Conservation (phyloP, 495 filamentous ascomycete genomes). For the Aspergillus bertholletiae region DNA sequence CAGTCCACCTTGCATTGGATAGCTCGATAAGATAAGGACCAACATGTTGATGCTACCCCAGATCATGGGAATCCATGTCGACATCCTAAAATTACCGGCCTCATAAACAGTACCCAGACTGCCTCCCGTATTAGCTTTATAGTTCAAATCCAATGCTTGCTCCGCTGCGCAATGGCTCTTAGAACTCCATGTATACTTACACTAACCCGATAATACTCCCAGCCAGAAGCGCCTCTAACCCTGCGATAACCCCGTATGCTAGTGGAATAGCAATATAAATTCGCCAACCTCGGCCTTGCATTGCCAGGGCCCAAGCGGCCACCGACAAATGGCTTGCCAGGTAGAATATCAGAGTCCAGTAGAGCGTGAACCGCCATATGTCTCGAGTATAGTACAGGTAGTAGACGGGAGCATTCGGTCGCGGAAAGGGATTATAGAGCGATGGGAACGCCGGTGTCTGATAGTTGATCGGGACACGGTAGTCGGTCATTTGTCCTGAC, state of each 20-base stretch:
- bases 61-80: slow-evolving; percentile 93
- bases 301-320: slow-evolving; percentile 65
- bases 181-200: slow-evolving; percentile 52
- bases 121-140: slow-evolving; percentile 8
- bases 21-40: slow-evolving; percentile 87
- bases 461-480: slow-evolving; percentile 63
- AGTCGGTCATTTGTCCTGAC: slow-evolving; percentile 29
- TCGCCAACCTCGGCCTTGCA: slow-evolving; percentile 69
- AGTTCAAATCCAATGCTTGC: too few species aligned
- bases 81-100: slow-evolving; percentile 87
- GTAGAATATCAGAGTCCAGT: slow-evolving; percentile 70
- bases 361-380: slow-evolving; percentile 88
- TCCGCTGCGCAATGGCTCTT: too few species aligned
- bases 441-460: slow-evolving; percentile 77
- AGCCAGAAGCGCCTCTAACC: slow-evolving; percentile 76
- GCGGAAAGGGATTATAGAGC: slow-evolving; percentile 72
- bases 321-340: slow-evolving; percentile 46
- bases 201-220: slow-evolving; percentile 86
- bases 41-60: slow-evolving; percentile 91
- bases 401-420: slow-evolving; percentile 44
- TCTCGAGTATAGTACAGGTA: slow-evolving; percentile 77
- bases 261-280: slow-evolving; percentile 74
- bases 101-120: slow-evolving; percentile 88
- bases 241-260: slow-evolving; percentile 69
- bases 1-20: slow-evolving; percentile 91